Base-by-base conservation (phyloP, 768 basidiomycete species). In the Phylloporus arenicola region DNA sequence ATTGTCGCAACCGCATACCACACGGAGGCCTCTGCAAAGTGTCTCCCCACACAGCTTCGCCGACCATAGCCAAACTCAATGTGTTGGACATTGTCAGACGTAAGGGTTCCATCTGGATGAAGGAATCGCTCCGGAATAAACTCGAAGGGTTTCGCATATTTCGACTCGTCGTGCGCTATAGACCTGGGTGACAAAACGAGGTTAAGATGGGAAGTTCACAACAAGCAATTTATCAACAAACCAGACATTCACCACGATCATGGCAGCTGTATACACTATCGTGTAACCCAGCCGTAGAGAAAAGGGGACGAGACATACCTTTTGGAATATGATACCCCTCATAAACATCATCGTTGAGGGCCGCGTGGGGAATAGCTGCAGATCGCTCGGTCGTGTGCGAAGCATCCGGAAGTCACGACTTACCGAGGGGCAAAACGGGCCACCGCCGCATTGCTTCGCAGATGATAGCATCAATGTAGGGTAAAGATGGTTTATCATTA, bases 321-420 rank as follows among this genome's bases (percentile, higher is more conserved):
- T 72, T 71, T 1, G 74, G 75, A 19, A 77, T 73, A 43, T 56
- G 64, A 50, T 70, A 70, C 13, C 58, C 65, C 14, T 45, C 25
- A 43, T 63, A 64, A n/a, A 53, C 37, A 31, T 55, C 51, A 41
- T 57, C 52, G 3, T 56, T 19, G 14, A 53, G 35, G 4, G 41
- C 27, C 4, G 47, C 33, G 29, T 52, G 54, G 1, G 58, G 49
- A 16, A 58, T 6, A 4, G 49, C 58, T 64, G 25, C 19, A 25
- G 12, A 20, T 14, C 1, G 3, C 40, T 41, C 16, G 16, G 22
- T 25, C 13, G 7, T n/a, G 25, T n/a, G 24, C 14, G 16, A n/a
- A 41, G 12, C 14, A 25, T 6, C 40, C 3, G 22, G 22, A 14
- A 8, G 40, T 16, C 40, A 41, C 12, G 14, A 41, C 40, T 41